A percentile compares a stretch with the other conserved stretches of the same genome.
Evolutionary conservation across 768 basidiomycete species (phyloP).

Genomic region (Galerina sulciceps): DNA sequence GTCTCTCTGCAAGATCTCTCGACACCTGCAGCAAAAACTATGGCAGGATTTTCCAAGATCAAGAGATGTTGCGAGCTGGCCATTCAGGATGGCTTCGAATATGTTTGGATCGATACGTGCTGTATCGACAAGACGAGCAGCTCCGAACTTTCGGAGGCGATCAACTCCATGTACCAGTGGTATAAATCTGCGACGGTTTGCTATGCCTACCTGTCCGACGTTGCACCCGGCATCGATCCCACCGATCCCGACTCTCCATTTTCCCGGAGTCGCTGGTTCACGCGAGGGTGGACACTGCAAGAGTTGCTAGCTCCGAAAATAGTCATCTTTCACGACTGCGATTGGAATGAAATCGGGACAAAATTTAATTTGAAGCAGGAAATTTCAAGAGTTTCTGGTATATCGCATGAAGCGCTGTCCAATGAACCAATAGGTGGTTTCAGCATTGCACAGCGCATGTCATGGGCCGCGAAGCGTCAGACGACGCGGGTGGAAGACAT

Average conservation of each 20-base stretch:
- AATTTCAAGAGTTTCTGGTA: background rate
- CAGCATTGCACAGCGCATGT: background rate
- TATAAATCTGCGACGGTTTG: background rate
- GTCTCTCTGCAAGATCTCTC: background rate
- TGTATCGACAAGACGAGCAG: too few relatives aligned
- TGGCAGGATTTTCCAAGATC: background rate
- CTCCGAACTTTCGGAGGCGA: too few relatives aligned
- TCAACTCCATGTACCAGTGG: background rate
- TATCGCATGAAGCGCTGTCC: background rate
- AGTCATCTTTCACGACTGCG: background rate
- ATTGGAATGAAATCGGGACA: background rate
- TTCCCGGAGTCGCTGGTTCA: too few relatives aligned
- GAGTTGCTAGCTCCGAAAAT: background rate
- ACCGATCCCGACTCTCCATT: too few relatives aligned
- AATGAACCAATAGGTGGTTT: background rate
- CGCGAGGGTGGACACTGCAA: too few relatives aligned
- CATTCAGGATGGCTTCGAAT: background rate
- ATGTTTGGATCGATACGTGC: background rate
- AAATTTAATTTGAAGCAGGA: background rate
- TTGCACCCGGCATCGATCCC: background rate
- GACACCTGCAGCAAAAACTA: background rate
- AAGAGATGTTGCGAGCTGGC: background rate
- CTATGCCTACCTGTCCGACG: background rate
- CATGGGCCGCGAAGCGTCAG: background rate
- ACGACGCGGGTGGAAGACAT: background rate